Conservation (phyloP, 495 filamentous ascomycete genomes). For the Aspergillus sparsus region DNA sequence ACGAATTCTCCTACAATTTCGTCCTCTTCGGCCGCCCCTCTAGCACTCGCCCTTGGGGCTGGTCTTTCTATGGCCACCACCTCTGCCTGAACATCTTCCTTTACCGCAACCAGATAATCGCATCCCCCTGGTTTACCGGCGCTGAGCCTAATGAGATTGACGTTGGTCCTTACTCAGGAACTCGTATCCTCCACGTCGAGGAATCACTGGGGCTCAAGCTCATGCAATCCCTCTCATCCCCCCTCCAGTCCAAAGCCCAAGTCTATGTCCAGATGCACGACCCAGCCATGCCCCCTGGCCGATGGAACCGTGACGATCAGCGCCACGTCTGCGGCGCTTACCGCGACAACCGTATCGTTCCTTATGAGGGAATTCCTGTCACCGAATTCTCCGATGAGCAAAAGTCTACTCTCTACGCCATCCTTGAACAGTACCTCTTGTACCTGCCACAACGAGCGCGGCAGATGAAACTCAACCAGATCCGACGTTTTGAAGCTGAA, state of each 20-base stretch:
- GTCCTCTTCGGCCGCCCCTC: conserved; percentile 60
- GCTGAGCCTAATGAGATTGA: conserved; percentile 78
- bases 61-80: conserved; percentile 75
- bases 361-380: conserved; percentile 65
- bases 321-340: conserved; percentile 73
- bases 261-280: conserved; percentile 59
- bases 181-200: conserved; percentile 64
- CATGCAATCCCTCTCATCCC: conserved; percentile 62
- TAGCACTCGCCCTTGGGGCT: conserved; percentile 62
- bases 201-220: conserved; percentile 61
- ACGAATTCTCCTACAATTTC: conserved; percentile 76
- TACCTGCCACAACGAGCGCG: conserved; percentile 60
- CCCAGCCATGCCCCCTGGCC: conserved; percentile 61
- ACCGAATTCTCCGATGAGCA: conserved; percentile 46
- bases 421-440: conserved; percentile 61
- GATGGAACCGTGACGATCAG: conserved; percentile 76
- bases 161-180: conserved; percentile 58
- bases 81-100: conserved; percentile 70
- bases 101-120: conserved; percentile 58
- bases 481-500: conserved; percentile 56
- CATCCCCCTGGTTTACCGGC: conserved; percentile 72
- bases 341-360: conserved; percentile 72
- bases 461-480: conserved; percentile 51
- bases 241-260: conserved; percentile 52
- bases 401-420: conserved; percentile 53